These are phyloP conservation scores for Yamadazyma epiphylla DNA, from an alignment of 1,139 yeast species.

Conservation along the genomic window DNA sequence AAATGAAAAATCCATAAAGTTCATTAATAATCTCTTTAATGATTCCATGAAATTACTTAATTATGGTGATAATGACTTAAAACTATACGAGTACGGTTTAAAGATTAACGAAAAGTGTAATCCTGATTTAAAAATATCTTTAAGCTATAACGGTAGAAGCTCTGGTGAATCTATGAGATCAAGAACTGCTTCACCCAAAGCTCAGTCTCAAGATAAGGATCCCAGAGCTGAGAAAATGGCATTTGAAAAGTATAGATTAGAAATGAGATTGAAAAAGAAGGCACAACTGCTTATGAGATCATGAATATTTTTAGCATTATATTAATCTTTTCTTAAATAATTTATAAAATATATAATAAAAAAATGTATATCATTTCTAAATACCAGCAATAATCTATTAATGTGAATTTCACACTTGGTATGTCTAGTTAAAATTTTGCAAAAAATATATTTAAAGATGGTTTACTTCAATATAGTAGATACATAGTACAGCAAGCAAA, in stretches of 20 bases:
- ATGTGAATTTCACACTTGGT: too few species aligned
- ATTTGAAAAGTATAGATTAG: conserved; percentile 40
- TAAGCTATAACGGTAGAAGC: conserved; percentile 23
- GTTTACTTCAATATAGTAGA: too few species aligned
- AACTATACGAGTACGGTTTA: conserved; percentile 38
- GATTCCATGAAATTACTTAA: conserved; percentile 30
- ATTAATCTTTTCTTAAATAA: too few species aligned
- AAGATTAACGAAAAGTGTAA: conserved; percentile 33
- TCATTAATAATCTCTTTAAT: conserved; percentile 22
- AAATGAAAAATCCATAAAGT: conserved; percentile 11
- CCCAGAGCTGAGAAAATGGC: conserved; percentile 32
- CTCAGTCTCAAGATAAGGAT: conserved; percentile 7
- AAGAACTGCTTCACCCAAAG: conserved; percentile 12
- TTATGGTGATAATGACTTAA: conserved; percentile 30
- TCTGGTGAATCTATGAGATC: conserved; percentile 14
- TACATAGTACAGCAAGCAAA: too few species aligned
- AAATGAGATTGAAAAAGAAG: conserved; percentile 42
- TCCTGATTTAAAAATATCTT: conserved; percentile 32
- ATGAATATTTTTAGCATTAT: too few species aligned
- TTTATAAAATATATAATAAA: too few species aligned
- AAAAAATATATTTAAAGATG: too few species aligned
- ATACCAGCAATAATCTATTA: too few species aligned
- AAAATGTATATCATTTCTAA: too few species aligned
- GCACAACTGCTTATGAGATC: conserved; percentile 33
- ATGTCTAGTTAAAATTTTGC: too few species aligned